Evolutionary conservation across 2,329 filamentous ascomycete genomes (phyloP), one percentile per base, ranked within the genome.

Genomic region (Fusarium redolens): DNA sequence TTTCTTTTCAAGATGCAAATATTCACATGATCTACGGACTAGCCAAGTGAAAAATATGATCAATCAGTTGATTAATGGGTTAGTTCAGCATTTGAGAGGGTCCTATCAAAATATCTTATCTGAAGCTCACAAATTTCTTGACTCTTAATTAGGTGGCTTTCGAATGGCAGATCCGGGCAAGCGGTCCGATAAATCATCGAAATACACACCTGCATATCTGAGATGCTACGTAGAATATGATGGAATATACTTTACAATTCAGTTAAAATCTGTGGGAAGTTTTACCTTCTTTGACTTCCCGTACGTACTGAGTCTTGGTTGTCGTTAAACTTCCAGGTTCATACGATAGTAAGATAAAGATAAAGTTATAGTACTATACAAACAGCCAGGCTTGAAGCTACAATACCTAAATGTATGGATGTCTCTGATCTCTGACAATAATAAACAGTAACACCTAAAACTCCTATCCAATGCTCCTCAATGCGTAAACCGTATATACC

Each of bases 1-100:
- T 48, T 65, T 68, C 47, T 56, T 50, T 61, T 43, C 44, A 37
- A 30, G n/a, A 43, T 68, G 59, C 30, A 65, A 58, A 69, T 68
- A 57, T 56, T 71, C 45, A 50, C 60, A 60, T 57, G 30, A n/a
- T 68, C 38, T 51, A 48, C 22, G n/a, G 43, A 31, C 52, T 45
- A 45, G 44, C 15, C 25, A 51, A 28, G 33, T 31, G 17, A 58
- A 66, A 18, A 31, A 28, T 33, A 30, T 15, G 12, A 20, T 51
- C 8, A 45, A 31, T 40, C 35, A 37, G 44, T 48, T 20, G 69
- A 66, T 63, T 55, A 38, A 51, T 63, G 28, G 33, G 18, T 41
- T 54, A 38, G 37, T 30, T n/a, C 20, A 31, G 30, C 20, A 25
- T 6, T 30, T 22, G 9, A 38, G 55, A 65, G 55, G 31, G 38